phyloP scores from a whole-genome alignment of 371 early-diverging fungal genomes.

The Dinochytrium kinnereticum region DNA sequence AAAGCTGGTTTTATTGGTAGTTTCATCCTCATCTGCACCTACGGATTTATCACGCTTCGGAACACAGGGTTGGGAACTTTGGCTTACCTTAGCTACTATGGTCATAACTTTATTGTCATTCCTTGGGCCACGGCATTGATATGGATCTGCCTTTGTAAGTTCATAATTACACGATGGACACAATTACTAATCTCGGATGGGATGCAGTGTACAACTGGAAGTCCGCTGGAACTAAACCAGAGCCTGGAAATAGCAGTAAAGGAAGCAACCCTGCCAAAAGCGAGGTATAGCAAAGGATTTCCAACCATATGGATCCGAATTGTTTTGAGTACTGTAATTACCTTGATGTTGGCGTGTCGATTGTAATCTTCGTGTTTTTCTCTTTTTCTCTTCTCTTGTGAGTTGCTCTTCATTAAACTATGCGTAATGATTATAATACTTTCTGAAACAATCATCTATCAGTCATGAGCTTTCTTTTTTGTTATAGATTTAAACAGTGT shows the following conservation, averaged over 20 bases:
- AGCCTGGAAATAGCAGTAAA: not conserved
- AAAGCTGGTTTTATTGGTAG: constrained; percentile 2
- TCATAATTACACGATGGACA: not conserved
- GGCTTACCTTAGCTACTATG: not conserved
- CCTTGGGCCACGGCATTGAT: constrained; percentile 10
- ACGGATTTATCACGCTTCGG: not conserved
- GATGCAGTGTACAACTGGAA: constrained; percentile 10
- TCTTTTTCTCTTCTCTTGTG: too few species aligned
- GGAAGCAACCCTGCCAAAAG: too few species aligned
- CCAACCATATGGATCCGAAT: too few species aligned
- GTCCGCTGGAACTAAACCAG: not conserved
- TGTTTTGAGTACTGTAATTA: not conserved
- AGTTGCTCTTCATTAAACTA: too few species aligned
- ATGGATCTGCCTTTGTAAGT: constrained; percentile 7
- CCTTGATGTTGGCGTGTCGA: too few species aligned
- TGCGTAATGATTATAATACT: too few species aligned
- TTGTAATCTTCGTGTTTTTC: too few species aligned
- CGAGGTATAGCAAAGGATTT: too few species aligned
- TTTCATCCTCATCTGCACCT: not conserved
- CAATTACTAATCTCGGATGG: not conserved
- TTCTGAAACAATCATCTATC: too few species aligned
- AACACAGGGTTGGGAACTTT: not conserved
- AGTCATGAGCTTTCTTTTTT: too few species aligned
- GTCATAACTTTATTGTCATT: not conserved
- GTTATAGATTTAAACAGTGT: too few species aligned